These are phyloP conservation scores for Fomitopsis palustris DNA, from an alignment of 1,284 basidiomycete genomes.

Conservation along the genomic window DNA sequence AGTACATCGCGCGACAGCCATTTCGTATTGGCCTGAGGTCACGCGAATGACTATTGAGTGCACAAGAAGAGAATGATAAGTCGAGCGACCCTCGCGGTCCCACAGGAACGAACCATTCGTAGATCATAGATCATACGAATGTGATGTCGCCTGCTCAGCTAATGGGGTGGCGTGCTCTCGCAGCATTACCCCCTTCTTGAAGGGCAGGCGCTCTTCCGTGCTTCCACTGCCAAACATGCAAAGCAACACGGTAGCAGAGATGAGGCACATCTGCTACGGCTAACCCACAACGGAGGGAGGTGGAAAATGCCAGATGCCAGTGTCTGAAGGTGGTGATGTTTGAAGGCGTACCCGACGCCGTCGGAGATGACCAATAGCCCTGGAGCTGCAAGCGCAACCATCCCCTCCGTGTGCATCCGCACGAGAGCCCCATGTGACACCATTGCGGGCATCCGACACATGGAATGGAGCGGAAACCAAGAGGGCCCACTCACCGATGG, in stretches of 20 bases:
- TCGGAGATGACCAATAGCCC: neutral
- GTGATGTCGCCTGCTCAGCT: neutral
- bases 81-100: neutral
- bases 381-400: neutral
- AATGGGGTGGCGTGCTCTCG: neutral
- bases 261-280: no score
- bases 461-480: neutral
- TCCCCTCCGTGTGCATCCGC: neutral
- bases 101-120: neutral
- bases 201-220: no score
- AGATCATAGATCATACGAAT: neutral
- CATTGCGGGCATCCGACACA: neutral
- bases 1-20: neutral
- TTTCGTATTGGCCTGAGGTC: neutral
- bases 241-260: neutral
- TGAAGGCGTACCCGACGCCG: neutral
- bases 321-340: neutral
- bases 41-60: neutral
- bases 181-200: neutral
- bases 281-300: no score
- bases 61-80: neutral
- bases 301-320: neutral
- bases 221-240: no score
- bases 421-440: neutral
- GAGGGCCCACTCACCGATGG: slow-evolving; percentile 55